Conservation (phyloP, 352 stramenopile species). For the Pythium apleroticum region DNA sequence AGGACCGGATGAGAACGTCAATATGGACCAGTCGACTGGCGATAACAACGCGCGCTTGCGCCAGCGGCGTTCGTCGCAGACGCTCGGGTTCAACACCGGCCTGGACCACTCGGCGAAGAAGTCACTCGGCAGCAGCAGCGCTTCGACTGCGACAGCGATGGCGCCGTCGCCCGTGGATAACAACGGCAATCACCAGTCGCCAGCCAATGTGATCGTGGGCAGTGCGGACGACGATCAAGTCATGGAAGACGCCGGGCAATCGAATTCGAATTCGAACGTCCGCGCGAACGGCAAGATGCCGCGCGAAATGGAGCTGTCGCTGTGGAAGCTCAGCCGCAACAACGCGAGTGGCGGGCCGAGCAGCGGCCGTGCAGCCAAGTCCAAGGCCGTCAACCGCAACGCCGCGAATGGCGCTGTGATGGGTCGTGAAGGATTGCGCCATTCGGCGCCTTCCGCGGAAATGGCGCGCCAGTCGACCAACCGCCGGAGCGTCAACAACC, state of each 20-base stretch:
- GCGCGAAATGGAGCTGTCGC: slow-evolving; percentile 20
- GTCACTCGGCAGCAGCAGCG: slow-evolving; percentile 17
- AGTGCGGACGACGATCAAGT: slow-evolving; percentile 21
- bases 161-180: slow-evolving; percentile 20
- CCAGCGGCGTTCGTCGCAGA: slow-evolving; percentile 6
- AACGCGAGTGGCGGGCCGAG: slow-evolving; percentile 7
- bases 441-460: neutral
- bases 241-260: slow-evolving; percentile 14
- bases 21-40: neutral
- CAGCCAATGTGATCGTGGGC: slow-evolving; percentile 14
- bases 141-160: slow-evolving; percentile 23
- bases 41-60: slow-evolving; percentile 8
- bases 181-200: slow-evolving; percentile 8
- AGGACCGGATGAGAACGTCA: slow-evolving; percentile 1
- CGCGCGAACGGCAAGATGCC: slow-evolving; percentile 14
- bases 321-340: slow-evolving; percentile 25
- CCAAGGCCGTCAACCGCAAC: slow-evolving; percentile 17
- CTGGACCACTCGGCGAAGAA: neutral
- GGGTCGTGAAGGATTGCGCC: slow-evolving; percentile 1
- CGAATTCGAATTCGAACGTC: neutral
- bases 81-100: neutral
- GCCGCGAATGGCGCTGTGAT: slow-evolving; percentile 17
- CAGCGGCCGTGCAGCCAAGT: slow-evolving; percentile 8
- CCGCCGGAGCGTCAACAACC: neutral
- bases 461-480: neutral